Conservation (phyloP, 768 basidiomycete genomes). For the Tephrocybe sp. region DNA sequence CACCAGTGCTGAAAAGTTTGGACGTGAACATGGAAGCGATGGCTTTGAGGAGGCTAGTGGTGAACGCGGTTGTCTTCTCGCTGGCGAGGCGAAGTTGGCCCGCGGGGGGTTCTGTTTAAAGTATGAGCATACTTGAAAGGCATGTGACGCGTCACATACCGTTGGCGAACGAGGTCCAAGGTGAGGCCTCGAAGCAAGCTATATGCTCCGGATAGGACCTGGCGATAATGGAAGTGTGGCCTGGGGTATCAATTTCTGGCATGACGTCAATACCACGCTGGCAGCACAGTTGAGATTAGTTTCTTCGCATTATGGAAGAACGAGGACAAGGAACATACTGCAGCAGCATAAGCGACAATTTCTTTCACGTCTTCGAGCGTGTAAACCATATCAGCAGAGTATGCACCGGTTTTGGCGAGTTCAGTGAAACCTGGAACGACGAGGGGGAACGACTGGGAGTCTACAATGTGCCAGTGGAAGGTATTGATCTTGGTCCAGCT, state of each 20-base stretch:
- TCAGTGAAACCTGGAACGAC: constrained; percentile 57
- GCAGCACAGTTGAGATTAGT: background rate
- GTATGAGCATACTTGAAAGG: background rate
- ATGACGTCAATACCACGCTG: constrained; percentile 76
- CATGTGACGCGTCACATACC: constrained; percentile 21
- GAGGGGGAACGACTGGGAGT: constrained; percentile 80
- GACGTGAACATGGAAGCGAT: constrained; percentile 52
- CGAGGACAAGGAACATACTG: constrained; percentile 41
- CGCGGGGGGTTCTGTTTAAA: constrained; percentile 64
- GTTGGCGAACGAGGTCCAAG: constrained; percentile 62
- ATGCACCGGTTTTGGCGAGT: constrained; percentile 64
- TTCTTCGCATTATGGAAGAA: background rate
- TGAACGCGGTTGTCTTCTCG: constrained; percentile 57
- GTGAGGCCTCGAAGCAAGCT: constrained; percentile 60
- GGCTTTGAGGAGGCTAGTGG: constrained; percentile 47
- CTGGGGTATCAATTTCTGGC: constrained; percentile 79
- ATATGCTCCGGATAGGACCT: constrained; percentile 71
- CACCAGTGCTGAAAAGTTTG: constrained; percentile 72
- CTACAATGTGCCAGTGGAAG: constrained; percentile 84
- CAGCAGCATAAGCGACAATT: constrained; percentile 66
- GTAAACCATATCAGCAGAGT: constrained; percentile 55
- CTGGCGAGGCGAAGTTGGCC: constrained; percentile 78
- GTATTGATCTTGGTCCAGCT: constrained; percentile 77
- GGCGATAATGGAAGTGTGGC: constrained; percentile 71
- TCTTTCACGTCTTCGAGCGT: constrained; percentile 51